These are phyloP conservation scores for Kernera saxatilis DNA, from an alignment of 345 rosid genomes.

Conservation along the genomic window DNA sequence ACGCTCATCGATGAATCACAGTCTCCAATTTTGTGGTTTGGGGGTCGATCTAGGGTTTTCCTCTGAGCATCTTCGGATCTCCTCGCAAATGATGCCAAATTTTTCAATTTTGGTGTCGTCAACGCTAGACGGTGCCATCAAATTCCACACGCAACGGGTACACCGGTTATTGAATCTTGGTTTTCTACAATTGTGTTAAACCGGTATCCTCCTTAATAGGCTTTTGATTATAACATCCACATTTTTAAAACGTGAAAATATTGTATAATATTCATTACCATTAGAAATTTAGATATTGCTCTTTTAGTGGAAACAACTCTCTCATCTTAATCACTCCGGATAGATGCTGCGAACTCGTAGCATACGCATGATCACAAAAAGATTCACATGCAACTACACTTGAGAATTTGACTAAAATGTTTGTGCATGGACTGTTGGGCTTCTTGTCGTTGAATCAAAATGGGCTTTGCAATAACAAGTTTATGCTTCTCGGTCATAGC, in stretches of 20 bases:
- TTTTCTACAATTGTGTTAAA: background rate
- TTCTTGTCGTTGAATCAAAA: background rate
- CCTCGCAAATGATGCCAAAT: constrained; percentile 16
- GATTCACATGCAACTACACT: background rate
- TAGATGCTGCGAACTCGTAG: background rate
- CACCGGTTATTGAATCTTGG: constrained; percentile 19
- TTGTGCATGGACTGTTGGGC: background rate
- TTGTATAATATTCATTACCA: too few species aligned
- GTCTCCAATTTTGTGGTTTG: background rate
- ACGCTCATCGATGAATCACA: background rate
- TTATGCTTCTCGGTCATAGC: background rate
- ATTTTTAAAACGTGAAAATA: too few species aligned
- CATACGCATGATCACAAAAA: too few species aligned
- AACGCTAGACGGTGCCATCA: constrained; percentile 21
- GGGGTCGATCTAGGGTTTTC: constrained; percentile 25
- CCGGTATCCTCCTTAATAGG: too few species aligned
- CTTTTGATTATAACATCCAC: too few species aligned
- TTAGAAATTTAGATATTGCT: too few species aligned
- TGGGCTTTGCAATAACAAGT: background rate
- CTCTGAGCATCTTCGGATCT: constrained; percentile 12
- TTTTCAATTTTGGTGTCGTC: constrained; percentile 16
- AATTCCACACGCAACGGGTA: background rate
- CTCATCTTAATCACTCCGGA: background rate
- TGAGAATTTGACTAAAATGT: background rate
- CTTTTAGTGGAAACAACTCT: too few species aligned